Evolutionary conservation across 345 rosid genomes (phyloP), one percentile per base, ranked within the genome.

Genomic region (Hypericum perforatum): DNA sequence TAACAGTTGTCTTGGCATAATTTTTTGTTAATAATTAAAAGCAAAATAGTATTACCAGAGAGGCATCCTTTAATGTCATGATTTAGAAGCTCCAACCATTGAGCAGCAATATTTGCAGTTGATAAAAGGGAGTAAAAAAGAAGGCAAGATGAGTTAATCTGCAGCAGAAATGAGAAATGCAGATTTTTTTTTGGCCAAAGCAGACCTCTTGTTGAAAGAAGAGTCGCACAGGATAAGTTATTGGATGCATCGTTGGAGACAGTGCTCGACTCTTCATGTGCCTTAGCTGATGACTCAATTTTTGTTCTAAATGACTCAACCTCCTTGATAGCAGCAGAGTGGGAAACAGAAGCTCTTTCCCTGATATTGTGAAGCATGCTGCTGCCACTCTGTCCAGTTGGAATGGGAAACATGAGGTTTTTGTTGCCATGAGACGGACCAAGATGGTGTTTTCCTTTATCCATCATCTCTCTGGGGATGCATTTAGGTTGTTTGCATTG

Each of bases 31-130:
- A 43, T 22, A 32, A 37, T 43, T 46, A 16, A 4, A 47, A 48
- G 16, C 32, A 36, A 62, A 32, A 13, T 45, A 63, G 45, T 7
- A 57, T 8, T 69, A 89, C 99, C 99, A 61, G 87, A 71, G 56
- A 94, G 82, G 12, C 97, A 87, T 54, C 95, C 95, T 58, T 73
- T 85, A 52, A 89, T 76, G 77, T 92, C 95, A 71, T 92, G 98
- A 56, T 85, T 81, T 63, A 92, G 86, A 68, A 85, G 86, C 13
- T 88, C 91, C 76, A 92, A 60, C 98, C 98, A 92, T 58, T 88
- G 95, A 22, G 97, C 78, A 57, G 97, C 94, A 53, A 88, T 84
- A 14, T 70, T 77, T 39, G 98, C 98, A 75, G 94, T 97, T 89
- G 85, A 56, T 77, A 73, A 32, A 15, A 16, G 13, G 37, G 32